Percentiles rank a stretch among this genome's conserved stretches.
Evolutionary conservation across 371 early-diverging fungal species (phyloP).

Genomic region (Choanephora cucurbitarum): DNA sequence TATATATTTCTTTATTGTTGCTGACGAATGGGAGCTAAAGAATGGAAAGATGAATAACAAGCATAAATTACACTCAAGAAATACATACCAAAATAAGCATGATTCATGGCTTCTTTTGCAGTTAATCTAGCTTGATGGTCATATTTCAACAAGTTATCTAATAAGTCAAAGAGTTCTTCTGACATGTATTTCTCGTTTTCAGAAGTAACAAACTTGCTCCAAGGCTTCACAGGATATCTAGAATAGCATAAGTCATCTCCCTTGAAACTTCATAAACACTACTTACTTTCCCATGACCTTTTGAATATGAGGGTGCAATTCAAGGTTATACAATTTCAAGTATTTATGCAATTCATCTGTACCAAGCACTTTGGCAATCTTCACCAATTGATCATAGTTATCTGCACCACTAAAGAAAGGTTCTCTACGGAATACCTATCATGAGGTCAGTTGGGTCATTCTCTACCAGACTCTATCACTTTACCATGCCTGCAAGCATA

Average conservation of each 20-base stretch:
- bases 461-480: too few species aligned
- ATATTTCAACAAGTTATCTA: conserved; percentile 93
- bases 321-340: conserved; percentile 94
- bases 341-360: conserved; percentile 91
- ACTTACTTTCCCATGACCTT: conserved; percentile 69
- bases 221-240: conserved; percentile 89
- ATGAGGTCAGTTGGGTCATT: too few species aligned
- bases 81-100: conserved; percentile 86
- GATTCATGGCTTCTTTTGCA: conserved; percentile 94
- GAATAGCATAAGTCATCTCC: background rate
- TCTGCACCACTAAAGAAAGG: conserved; percentile 99
- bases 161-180: conserved; percentile 91
- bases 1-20: conserved; percentile 12
- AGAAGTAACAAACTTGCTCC: conserved; percentile 88
- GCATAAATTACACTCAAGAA: background rate
- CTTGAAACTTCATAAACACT: background rate
- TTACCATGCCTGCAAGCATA: conserved; percentile 96
- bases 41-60: conserved; percentile 1
- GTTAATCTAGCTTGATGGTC: conserved; percentile 98
- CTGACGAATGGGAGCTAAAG: conserved; percentile 22
- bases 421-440: conserved; percentile 96
- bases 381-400: conserved; percentile 97
- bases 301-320: conserved; percentile 86
- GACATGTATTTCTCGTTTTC: conserved; percentile 91
- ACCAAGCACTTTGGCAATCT: conserved; percentile 97